Percentiles rank a stretch among this genome's conserved stretches.
These are phyloP conservation scores for Trichoderma cornu-damae DNA, from an alignment of 2,329 filamentous ascomycete genomes.

Conservation along the genomic window DNA sequence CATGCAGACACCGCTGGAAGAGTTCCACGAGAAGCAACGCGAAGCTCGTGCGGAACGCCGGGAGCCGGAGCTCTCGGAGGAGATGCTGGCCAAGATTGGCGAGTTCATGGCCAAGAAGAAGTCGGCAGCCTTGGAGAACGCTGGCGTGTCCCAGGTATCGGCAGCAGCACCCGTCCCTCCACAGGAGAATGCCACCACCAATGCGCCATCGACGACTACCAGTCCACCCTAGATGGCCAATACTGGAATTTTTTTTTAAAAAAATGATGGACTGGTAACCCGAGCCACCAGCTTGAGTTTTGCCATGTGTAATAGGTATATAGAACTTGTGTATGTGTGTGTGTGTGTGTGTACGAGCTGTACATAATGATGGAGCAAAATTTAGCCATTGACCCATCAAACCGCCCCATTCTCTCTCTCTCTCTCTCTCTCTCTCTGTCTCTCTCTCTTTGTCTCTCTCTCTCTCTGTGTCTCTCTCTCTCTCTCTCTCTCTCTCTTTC, in stretches of 20 bases:
- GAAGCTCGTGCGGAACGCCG: slow-evolving; percentile 47
- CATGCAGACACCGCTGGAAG: slow-evolving; percentile 54
- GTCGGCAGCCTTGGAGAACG: slow-evolving; percentile 36
- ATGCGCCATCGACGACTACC: slow-evolving; percentile 7
- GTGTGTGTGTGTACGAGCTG: slow-evolving; percentile 30
- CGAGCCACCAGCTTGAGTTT: neutral
- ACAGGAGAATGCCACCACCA: neutral
- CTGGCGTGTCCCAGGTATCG: slow-evolving; percentile 34
- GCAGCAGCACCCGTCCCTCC: slow-evolving; percentile 21
- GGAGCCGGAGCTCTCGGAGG: slow-evolving; percentile 51
- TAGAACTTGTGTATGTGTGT: too few species aligned
- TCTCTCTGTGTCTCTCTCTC: too few species aligned
- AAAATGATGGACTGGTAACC: neutral
- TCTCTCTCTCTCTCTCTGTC: too few species aligned
- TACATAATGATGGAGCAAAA: slow-evolving; percentile 27
- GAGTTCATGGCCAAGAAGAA: slow-evolving; percentile 55
- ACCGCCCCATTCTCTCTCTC: too few species aligned
- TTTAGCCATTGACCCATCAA: slow-evolving; percentile 6
- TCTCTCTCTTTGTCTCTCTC: too few species aligned
- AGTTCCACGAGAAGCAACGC: slow-evolving; percentile 53
- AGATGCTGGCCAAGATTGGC: slow-evolving; percentile 59
- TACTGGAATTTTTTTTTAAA: neutral
- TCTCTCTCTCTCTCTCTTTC: too few species aligned
- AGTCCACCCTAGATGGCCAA: neutral
- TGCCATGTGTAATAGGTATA: slow-evolving; percentile 33